Evolutionary conservation across 495 filamentous ascomycete species (phyloP), one percentile per base, ranked within the genome.

Genomic region (Immersiella caudata): DNA sequence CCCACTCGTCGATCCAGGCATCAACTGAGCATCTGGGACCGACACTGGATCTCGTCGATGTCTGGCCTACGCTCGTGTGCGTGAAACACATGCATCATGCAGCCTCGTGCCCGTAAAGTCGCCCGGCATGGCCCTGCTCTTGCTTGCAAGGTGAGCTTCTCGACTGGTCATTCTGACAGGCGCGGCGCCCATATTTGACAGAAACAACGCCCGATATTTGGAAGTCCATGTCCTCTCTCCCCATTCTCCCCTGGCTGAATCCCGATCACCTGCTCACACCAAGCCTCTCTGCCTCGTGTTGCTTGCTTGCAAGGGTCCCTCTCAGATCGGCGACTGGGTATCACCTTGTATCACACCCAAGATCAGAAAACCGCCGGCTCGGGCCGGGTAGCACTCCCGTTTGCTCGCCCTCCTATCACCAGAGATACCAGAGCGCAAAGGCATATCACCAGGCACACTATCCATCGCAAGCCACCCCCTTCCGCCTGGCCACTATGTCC

Each of bases 41-140:
- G 25, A 50, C 50, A 49, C 58, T 57, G 52, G 50, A 22, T 57
- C 64, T 22, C 59, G 20, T 55, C 60, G 29, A 18, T 46, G 60
- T 59, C 52, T 50, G 29, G 50, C 20, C 29, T 33, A 8, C 6
- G 61, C 40, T 52, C 56, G 35, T 70, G 50, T 56, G 66, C 62
- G 70, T 72, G 68, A 64, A 57, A 74, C 57, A 60, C 62, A 64
- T 69, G 67, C 70, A 73, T 59, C 35, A 57, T 71, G 69, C 73
- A 72, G 66, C 68, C 54, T 66, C 64, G 66, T 69, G 67, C 63
- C 59, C 63, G 49, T 66, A 59, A 36, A 62, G 66, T 65, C 68
- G 68, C 73, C 68, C 71, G 64, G 66, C 59, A 46, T 62, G 29
- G 29, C 29, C 56, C 56, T 62, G 55, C 62, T 68, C 20, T 36